Evolutionary conservation across 257 asterid genomes (phyloP), one percentile per base, ranked within the genome.

Genomic region (Mitragyna speciosa): DNA sequence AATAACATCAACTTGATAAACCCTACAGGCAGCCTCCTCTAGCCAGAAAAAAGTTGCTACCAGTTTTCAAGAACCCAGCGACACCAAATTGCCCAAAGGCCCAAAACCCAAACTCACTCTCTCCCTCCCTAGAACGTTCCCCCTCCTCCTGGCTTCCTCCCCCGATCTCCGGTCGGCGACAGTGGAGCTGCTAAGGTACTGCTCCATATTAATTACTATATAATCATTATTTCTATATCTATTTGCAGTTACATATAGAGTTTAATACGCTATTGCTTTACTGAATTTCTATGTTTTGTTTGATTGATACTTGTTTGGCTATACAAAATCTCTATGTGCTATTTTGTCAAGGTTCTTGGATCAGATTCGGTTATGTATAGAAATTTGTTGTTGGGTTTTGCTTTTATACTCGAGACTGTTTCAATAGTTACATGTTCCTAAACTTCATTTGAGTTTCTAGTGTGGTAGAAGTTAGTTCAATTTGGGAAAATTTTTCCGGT

Each of bases 101-200:
- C 78, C 54, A 59, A 0, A 56, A 17, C n/a, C 20, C 61, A 16
- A 54, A 52, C 22, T 52, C 5, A 17, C 24, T 52, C 4, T 36
- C 41, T 36, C 41, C 41, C 41, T 36, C 41, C 41, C 41, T 36
- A 36, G 41, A 36, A 36, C 41, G 3, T 36, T 36, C 3, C 41
- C 26, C 7, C 36, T 61, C 17, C 67, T 12, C 33, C 17, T 3
- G 49, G 6, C 16, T 14, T 58, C 17, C 33, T 5, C 16, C 67
- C 0, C 14, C 1, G 12, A 0, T 3, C 12, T 24, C 65, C 12
- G 33, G 79, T 4, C 70, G 79, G 49, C 39, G 70, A 30, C 31
- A 58, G 43, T 56, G 70, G 56, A 39, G 54, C 41, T 39, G 36
- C 70, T 41, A 41, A 75, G 70, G 71, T 75, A 75, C 14, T 30